Base-by-base conservation (phyloP, 495 filamentous ascomycete genomes). In the Lophiotrema nucula region DNA sequence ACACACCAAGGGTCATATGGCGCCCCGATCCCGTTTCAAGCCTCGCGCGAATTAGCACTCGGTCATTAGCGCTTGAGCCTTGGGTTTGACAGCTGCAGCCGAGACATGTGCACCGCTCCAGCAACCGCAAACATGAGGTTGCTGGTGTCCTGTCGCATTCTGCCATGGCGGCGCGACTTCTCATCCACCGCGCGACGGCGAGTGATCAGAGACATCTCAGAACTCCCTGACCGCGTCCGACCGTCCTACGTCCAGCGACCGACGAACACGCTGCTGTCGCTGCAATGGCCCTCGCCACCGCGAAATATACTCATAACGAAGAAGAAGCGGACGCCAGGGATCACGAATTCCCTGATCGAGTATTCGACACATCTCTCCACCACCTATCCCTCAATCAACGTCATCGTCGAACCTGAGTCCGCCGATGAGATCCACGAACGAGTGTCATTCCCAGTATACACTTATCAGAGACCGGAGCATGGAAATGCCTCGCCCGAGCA, bases 231-330 rank as follows among this genome's bases (percentile, higher is more conserved):
- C 39, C 76, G 84, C 49, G 73, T 81, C 70, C 35, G 82, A 80
- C 57, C 76, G 77, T 78, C 80, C 78, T 84, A 69, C 66, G 70
- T 62, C 53, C 85, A 83, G 84, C 71, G 53, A 13, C 81, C 79
- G 21, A 69, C 62, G 16, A 78, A 79, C 60, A 81, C 83, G 52
- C 81, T 98, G 2, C 81, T 96, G 44, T 87, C 86, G 51, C 80
- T 98, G 12, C 83, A 86, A 73, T 98, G 93, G 93, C 89, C 89
- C 2, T 80, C 83, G 28, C 90, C 91, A 22, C 95, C 90, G 1
- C 84, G 89, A 49, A 97, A 97, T 69, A 78, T 98, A 54, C 81
- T 98, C 46, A 75, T 97, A 38, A 86, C 96, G 54, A 90, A 92
- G 68, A 98, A 98, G 66, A 79, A 89, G 41, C 79, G 85, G 58